phyloP scores from a whole-genome alignment of 768 basidiomycete species.

The Calocybe indica region DNA sequence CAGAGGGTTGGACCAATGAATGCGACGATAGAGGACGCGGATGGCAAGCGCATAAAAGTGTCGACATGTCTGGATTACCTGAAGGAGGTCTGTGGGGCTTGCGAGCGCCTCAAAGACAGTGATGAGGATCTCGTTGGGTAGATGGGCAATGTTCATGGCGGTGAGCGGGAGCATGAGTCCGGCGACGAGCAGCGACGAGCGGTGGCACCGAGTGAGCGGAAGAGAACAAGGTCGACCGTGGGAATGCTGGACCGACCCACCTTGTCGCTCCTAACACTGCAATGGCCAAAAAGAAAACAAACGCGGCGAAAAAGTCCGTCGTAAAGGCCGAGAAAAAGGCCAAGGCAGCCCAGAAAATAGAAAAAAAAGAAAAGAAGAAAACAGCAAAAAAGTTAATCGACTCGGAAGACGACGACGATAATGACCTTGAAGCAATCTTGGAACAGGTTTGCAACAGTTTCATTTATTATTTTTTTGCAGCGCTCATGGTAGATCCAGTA shows the following conservation, averaged over 20 bases:
- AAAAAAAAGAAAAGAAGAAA: conserved; percentile 66
- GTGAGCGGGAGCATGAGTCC: too few species aligned
- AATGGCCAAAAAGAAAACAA: conserved; percentile 54
- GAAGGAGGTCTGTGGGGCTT: conserved; percentile 9
- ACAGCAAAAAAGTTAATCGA: conserved; percentile 34
- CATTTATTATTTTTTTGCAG: background rate
- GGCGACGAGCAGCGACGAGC: too few species aligned
- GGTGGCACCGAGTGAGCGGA: background rate
- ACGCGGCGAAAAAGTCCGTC: conserved; percentile 31
- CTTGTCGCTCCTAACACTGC: background rate
- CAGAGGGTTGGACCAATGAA: conserved; percentile 12
- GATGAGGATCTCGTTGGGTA: conserved; percentile 14
- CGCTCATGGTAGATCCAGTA: conserved; percentile 32
- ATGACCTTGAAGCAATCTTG: conserved; percentile 81
- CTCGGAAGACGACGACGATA: conserved; percentile 51
- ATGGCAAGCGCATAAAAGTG: conserved; percentile 11
- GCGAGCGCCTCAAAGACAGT: conserved; percentile 10
- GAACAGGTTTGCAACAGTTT: conserved; percentile 43
- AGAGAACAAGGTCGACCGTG: background rate
- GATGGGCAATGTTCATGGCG: background rate
- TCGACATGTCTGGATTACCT: conserved; percentile 10
- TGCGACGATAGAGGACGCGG: conserved; percentile 11
- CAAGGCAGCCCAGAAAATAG: conserved; percentile 61
- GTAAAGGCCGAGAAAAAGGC: conserved; percentile 60
- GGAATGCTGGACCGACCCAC: background rate